Conservation (phyloP, 2,329 filamentous ascomycete species). For the Alternaria brassicae region DNA sequence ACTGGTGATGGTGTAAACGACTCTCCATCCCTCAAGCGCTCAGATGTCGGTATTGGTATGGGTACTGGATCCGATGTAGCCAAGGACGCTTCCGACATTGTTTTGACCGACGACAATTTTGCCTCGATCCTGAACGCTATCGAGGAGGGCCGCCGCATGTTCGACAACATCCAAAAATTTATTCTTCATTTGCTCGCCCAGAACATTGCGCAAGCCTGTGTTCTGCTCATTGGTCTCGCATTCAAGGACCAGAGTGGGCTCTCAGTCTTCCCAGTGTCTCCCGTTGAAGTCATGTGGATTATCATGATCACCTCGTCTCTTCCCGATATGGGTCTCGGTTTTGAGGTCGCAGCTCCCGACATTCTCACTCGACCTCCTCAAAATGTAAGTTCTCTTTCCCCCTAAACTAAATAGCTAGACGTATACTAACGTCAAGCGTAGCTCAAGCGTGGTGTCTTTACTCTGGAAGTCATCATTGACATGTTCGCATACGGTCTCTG, state of each 20-base stretch:
- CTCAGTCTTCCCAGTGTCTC: constrained; percentile 48
- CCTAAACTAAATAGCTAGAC: background rate
- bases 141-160: constrained; percentile 55
- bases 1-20: constrained; percentile 57
- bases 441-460: constrained; percentile 45
- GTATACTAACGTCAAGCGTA: constrained; percentile 18
- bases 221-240: constrained; percentile 45
- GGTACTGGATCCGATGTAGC: constrained; percentile 55
- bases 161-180: constrained; percentile 57
- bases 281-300: constrained; percentile 50
- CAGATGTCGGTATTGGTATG: constrained; percentile 57
- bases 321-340: constrained; percentile 47
- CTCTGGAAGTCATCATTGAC: constrained; percentile 44
- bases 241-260: constrained; percentile 43
- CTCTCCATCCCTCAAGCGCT: constrained; percentile 54
- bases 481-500: constrained; percentile 48
- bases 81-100: constrained; percentile 55
- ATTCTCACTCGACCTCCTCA: constrained; percentile 32
- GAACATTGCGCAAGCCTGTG: constrained; percentile 46
- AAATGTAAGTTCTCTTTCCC: constrained; percentile 11
- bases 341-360: constrained; percentile 45
- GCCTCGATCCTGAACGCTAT: constrained; percentile 56
- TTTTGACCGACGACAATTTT: constrained; percentile 56
- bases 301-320: constrained; percentile 50
- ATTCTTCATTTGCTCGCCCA: constrained; percentile 44